phyloP scores from a whole-genome alignment of 2,329 filamentous ascomycete species.

The Aspergillus sp. region DNA sequence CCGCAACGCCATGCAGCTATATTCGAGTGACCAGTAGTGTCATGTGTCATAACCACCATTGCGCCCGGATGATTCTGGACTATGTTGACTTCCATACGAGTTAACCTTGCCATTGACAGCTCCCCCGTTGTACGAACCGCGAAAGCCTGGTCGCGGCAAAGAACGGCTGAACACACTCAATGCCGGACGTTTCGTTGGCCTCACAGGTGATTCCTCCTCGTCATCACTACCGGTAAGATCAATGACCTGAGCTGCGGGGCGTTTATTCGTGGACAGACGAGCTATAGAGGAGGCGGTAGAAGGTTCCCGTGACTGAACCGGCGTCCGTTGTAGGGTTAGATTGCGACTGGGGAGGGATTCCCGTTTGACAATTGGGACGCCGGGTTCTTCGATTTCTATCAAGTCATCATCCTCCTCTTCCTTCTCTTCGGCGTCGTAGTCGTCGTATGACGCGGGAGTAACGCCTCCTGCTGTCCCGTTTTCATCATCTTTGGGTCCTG shows the following conservation, averaged over 20 bases:
- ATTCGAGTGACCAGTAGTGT: conserved; percentile 12
- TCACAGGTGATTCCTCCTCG: conserved; percentile 46
- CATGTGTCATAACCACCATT: conserved; percentile 15
- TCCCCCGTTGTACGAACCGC: conserved; percentile 21
- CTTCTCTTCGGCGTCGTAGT: conserved; percentile 34
- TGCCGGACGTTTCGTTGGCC: conserved; percentile 35
- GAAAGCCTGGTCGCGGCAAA: conserved; percentile 21
- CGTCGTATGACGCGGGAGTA: conserved; percentile 40
- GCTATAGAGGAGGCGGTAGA: conserved; percentile 39
- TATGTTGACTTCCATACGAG: conserved; percentile 17
- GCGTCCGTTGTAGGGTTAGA: conserved; percentile 31
- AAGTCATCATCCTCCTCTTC: conserved; percentile 42
- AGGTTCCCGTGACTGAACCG: conserved; percentile 37
- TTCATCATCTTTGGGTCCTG: conserved; percentile 46
- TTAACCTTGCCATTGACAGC: conserved; percentile 21
- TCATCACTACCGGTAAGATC: conserved; percentile 55
- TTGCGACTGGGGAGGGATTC: conserved; percentile 25
- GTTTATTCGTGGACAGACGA: conserved; percentile 43
- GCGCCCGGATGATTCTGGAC: conserved; percentile 13
- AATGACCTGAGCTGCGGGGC: conserved; percentile 51
- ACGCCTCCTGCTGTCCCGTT: conserved; percentile 38
- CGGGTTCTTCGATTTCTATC: conserved; percentile 49
- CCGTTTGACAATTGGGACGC: conserved; percentile 38
- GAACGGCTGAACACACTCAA: conserved; percentile 22
- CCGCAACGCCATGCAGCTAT: conserved; percentile 22